Evolutionary conservation across 495 filamentous ascomycete species (phyloP), one percentile per base, ranked within the genome.

Genomic region (Tricharina praecox): DNA sequence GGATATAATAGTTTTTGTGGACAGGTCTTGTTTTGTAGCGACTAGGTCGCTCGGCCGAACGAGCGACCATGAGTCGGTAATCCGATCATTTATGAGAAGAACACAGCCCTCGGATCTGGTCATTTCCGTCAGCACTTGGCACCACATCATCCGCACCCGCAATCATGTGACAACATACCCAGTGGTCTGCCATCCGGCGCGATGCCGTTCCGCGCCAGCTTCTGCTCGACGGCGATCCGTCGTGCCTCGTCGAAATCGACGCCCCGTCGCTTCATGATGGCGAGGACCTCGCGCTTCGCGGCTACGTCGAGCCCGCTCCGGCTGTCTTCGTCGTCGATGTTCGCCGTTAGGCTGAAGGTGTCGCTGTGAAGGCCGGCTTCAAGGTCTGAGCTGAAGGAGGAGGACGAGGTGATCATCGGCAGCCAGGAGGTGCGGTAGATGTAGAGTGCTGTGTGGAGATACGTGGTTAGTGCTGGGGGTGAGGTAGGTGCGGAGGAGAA

Each of bases 211-310:
- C 77, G 83, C 54, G 72, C 72, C 58, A 97, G 90, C 51, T 79
- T 69, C 50, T 83, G 74, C 68, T 93, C 78, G 56, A 81, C 87
- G 56, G 80, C 88, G 18, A 87, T 71, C 41, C 81, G 68, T 49
- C 90, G 71, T 21, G 90, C 90, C 67, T 97, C 86, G 66, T 97
- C 90, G 60, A 97, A 96, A 45, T 69, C 69, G 15, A 94, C 70
- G 37, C 64, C 67, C 50, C 77, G 71, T 56, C 64, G 74, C 69
- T 78, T 83, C 92, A 97, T 97, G 61, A 97, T 87, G 50, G 68
- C 72, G 51, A 80, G 68, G 15, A 97, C 74, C 64, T 93, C 83
- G 38, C 66, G 62, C 69, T 96, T 96, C 11, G 71, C 81, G 30
- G 58, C 64, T 34, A 76, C 73, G 66, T 97, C 86, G 41, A 97